Percentiles rank a stretch among this genome's conserved stretches.
Conservation (phyloP, 2,329 filamentous ascomycete species). For the Huntiella savannae region DNA sequence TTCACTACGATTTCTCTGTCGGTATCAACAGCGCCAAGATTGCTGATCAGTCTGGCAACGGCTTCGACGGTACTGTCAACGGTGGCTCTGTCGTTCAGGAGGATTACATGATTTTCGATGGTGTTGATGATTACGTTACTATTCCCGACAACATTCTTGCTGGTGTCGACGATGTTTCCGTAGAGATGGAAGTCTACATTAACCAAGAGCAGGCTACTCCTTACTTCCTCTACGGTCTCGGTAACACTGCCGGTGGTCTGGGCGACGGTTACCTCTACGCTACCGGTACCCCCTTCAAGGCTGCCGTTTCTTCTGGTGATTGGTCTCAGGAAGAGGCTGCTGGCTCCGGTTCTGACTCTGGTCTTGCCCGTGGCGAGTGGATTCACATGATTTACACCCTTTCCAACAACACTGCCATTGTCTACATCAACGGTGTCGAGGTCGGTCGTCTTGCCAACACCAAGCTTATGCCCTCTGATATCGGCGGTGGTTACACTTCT, state of each 20-base stretch:
- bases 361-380: conserved; percentile 13
- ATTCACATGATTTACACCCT: conserved; percentile 13
- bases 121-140: conserved; percentile 14
- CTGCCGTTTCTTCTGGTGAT: conserved; percentile 13
- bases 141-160: conserved; percentile 14
- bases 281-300: conserved; percentile 14
- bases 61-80: conserved; percentile 13
- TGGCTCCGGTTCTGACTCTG: conserved; percentile 6
- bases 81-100: conserved; percentile 12
- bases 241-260: conserved; percentile 13
- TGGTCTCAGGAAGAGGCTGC: conserved; percentile 13
- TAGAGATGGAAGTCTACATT: conserved; percentile 13
- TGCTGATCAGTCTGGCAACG: conserved; percentile 14
- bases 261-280: conserved; percentile 15
- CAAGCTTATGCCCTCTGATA: conserved; percentile 10
- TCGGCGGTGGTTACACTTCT: conserved; percentile 13
- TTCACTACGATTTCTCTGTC: conserved; percentile 13
- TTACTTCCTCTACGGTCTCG: conserved; percentile 16
- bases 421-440: conserved; percentile 20
- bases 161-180: conserved; percentile 12
- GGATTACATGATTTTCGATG: conserved; percentile 14
- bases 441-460: conserved; percentile 5
- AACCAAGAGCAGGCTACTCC: conserved; percentile 12
- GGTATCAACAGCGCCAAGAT: conserved; percentile 10
- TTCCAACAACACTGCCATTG: conserved; percentile 12